Conservation (phyloP, 352 stramenopile species). For the Pythium biforme region DNA sequence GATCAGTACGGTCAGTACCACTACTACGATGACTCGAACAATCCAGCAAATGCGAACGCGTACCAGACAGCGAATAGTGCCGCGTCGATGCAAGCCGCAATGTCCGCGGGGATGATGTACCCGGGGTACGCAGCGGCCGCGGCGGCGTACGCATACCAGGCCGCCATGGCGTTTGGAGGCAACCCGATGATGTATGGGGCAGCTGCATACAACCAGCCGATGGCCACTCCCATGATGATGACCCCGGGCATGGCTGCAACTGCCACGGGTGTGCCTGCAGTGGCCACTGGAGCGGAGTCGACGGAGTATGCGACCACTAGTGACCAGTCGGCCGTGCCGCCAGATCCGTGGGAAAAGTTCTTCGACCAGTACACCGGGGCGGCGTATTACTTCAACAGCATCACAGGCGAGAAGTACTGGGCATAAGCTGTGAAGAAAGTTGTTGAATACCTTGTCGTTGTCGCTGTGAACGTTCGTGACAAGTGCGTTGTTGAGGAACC, state of each 20-base stretch:
- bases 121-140: conserved; percentile 43
- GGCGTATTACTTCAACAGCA: conserved; percentile 88
- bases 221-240: conserved; percentile 42
- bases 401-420: conserved; percentile 86
- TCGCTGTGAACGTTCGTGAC: too few species aligned
- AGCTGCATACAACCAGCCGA: conserved; percentile 35
- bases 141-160: conserved; percentile 59
- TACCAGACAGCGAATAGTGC: conserved; percentile 12
- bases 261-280: not conserved
- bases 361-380: conserved; percentile 85
- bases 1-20: conserved; percentile 79
- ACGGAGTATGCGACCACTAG: not conserved
- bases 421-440: conserved; percentile 25
- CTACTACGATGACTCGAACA: conserved; percentile 63
- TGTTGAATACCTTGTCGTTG: too few species aligned
- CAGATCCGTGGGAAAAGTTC: conserved; percentile 82
- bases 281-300: not conserved
- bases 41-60: conserved; percentile 26
- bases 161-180: conserved; percentile 42
- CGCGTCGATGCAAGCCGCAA: conserved; percentile 28
- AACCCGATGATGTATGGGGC: conserved; percentile 50
- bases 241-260: conserved; percentile 9
- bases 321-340: conserved; percentile 26
- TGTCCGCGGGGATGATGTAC: conserved; percentile 39
- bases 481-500: too few species aligned